Percentiles rank a stretch among this genome's conserved stretches.
Conservation (phyloP, 495 filamentous ascomycete genomes). For the Xylaria curta region DNA sequence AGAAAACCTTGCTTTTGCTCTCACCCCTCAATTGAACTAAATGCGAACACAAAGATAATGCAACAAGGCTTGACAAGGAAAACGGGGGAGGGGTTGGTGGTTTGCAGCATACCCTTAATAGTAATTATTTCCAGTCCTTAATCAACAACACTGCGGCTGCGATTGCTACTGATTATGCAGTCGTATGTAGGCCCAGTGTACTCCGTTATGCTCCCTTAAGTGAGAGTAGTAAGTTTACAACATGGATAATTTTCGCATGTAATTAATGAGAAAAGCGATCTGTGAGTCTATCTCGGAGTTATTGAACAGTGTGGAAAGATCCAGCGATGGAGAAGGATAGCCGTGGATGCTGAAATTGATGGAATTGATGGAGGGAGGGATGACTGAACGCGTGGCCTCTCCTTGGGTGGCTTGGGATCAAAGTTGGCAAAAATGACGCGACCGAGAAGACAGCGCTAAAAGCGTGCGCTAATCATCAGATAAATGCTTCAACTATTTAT, state of each 20-base stretch:
- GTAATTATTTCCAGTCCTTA: conserved; percentile 30
- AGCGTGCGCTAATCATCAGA: conserved; percentile 16
- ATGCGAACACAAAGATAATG: conserved; percentile 34
- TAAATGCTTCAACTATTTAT: conserved; percentile 15
- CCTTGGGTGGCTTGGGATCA: neutral
- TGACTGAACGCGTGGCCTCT: conserved; percentile 10
- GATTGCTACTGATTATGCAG: conserved; percentile 30
- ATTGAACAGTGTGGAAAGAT: conserved; percentile 25
- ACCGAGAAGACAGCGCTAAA: conserved; percentile 12
- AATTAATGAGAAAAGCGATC: conserved; percentile 24
- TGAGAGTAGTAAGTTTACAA: conserved; percentile 30
- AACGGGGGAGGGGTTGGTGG: conserved; percentile 36
- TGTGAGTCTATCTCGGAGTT: conserved; percentile 28
- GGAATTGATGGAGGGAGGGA: neutral
- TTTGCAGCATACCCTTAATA: conserved; percentile 43
- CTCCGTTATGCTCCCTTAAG: conserved; percentile 28
- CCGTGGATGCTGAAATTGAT: neutral
- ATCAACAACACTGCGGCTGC: conserved; percentile 30
- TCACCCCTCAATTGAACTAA: conserved; percentile 23
- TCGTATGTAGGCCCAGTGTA: conserved; percentile 22
- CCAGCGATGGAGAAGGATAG: conserved; percentile 12
- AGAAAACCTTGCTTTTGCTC: conserved; percentile 27
- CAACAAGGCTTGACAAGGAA: conserved; percentile 29
- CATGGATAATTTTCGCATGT: conserved; percentile 26
- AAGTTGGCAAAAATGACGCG: conserved; percentile 18